Evolutionary conservation across 495 filamentous ascomycete species (phyloP).

Genomic region (Penicillium nucicola): DNA sequence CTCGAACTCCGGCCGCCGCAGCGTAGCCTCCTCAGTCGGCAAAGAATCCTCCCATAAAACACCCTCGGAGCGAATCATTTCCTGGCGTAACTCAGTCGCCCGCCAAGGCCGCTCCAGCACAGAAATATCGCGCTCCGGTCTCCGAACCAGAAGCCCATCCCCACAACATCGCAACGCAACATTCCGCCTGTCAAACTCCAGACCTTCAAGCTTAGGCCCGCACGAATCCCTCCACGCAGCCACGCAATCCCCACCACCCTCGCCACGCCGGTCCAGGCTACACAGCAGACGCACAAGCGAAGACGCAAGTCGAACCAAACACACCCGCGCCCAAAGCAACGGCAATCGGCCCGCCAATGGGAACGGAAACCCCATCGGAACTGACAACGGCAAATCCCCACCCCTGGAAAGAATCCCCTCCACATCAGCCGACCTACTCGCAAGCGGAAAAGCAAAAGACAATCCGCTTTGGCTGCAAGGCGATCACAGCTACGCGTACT

Average conservation of each 20-base stretch:
- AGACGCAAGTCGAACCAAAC: neutral
- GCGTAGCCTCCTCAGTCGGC: conserved; percentile 45
- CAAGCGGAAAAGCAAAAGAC: conserved; percentile 22
- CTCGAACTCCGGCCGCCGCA: conserved; percentile 59
- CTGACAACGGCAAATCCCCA: neutral
- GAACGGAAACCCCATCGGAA: too few species aligned
- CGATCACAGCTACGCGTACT: conserved; percentile 52
- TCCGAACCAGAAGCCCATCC: conserved; percentile 50
- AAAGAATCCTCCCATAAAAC: conserved; percentile 52
- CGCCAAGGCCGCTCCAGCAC: conserved; percentile 51
- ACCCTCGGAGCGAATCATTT: conserved; percentile 80
- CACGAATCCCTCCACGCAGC: conserved; percentile 30
- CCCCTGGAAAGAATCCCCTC: conserved; percentile 5
- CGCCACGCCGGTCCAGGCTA: conserved; percentile 28
- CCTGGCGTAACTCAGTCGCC: conserved; percentile 79
- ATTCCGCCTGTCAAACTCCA: conserved; percentile 17
- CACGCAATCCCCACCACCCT: conserved; percentile 35
- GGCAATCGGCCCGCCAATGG: neutral
- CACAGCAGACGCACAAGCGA: conserved; percentile 24
- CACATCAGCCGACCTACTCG: conserved; percentile 17
- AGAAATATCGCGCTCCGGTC: conserved; percentile 44
- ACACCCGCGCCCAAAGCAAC: neutral
- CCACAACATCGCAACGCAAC: conserved; percentile 35
- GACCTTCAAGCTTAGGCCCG: conserved; percentile 21
- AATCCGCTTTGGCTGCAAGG: conserved; percentile 51